Evolutionary conservation across 495 filamentous ascomycete genomes (phyloP).

Genomic region (Lasiosphaeris hirsuta): DNA sequence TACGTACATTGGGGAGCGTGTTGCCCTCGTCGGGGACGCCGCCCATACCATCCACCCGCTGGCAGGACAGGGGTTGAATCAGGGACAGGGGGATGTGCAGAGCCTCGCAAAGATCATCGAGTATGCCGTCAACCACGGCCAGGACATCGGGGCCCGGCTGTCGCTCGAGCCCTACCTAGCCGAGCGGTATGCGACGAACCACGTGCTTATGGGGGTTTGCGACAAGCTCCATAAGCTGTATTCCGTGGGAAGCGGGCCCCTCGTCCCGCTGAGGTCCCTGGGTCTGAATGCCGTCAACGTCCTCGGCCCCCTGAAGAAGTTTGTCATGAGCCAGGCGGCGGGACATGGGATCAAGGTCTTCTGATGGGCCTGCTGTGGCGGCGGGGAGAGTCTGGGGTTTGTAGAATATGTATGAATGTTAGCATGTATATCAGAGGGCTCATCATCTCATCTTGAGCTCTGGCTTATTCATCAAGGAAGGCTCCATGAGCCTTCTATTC

Average conservation of each 20-base stretch:
- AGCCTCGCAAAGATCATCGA: constrained; percentile 69
- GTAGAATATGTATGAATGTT: too few relatives aligned
- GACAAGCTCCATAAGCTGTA: constrained; percentile 96
- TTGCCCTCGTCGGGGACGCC: constrained; percentile 89
- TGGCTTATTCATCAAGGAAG: too few relatives aligned
- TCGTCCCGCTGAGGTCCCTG: constrained; percentile 71
- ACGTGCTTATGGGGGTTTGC: constrained; percentile 80
- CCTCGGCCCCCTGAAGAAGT: constrained; percentile 74
- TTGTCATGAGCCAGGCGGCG: constrained; percentile 87
- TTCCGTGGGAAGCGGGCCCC: constrained; percentile 65
- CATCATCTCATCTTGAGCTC: too few relatives aligned
- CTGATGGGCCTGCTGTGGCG: constrained; percentile 15
- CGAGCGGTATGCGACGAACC: constrained; percentile 77
- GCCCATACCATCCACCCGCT: constrained; percentile 94
- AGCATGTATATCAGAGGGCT: too few relatives aligned
- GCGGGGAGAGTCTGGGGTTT: too few relatives aligned
- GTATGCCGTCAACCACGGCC: constrained; percentile 70
- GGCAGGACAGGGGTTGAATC: constrained; percentile 92
- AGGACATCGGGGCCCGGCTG: constrained; percentile 73
- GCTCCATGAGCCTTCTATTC: too few relatives aligned
- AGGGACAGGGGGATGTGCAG: constrained; percentile 83
- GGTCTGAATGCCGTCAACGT: constrained; percentile 75
- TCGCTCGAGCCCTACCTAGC: constrained; percentile 74
- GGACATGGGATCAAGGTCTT: constrained; percentile 52
- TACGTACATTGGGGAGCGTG: constrained; percentile 82